Evolutionary conservation across 163 green algal genomes (phyloP), one percentile per base, ranked within the genome.

Genomic region (Coccomyxa subellipsoidea): DNA sequence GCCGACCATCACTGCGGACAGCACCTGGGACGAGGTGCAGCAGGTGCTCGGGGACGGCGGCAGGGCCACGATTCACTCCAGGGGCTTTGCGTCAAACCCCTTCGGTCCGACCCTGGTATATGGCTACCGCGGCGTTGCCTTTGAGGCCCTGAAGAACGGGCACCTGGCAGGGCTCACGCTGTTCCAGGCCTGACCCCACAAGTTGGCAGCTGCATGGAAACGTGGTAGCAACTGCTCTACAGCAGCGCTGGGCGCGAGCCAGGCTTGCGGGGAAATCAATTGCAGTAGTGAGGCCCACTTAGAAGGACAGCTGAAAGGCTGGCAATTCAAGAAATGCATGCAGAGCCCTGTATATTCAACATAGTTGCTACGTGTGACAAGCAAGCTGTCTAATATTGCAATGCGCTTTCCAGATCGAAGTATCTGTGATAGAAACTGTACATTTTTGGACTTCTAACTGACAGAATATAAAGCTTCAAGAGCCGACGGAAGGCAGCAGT

Each of bases 101-200:
- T 91, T 87, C 80, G 87, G 85, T 0, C 87, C 83, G 77, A 90
- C 87, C 32, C 82, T 86, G 69, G 84, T 93, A 32, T 86, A 92
- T 66, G 90, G 89, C 10, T 93, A 90, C 78, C 75, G 80, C 15
- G 83, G 92, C 36, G 78, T 87, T 6, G 90, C 89, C 0, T 93
- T 93, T 82, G 90, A 93, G 77, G 85, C 90, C 34, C 80, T 87
- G 53, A 80, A 77, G 23, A 82, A 40, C 35, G 87, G 87, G n/a
- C n/a, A 66, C 54, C 84, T 93, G 32, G 90, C 89, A 32, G 84
- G 76, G 21, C 84, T 93, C n/a, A 93, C 90, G 15, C 76, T 93
- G 5, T 93, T 93, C 66, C n/a, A 88, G 27, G 25, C 85, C 10
- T 87, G 76, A 82, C 8, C 25, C 0, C 21, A 8, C 47, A 12